phyloP scores from a whole-genome alignment of 257 asterid genomes.

The Anisodus acutangulus region DNA sequence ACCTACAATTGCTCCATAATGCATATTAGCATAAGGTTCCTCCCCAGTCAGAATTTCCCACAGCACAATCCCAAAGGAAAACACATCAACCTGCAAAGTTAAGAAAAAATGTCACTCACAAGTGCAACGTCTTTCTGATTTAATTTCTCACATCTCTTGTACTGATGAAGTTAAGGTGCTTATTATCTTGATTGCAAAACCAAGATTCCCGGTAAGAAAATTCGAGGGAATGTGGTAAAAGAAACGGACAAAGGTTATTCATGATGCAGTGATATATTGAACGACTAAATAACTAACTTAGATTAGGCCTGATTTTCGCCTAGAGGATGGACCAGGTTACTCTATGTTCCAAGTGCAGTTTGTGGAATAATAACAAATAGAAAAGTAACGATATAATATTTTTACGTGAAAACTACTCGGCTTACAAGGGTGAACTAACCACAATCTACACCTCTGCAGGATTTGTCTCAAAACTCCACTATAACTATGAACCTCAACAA shows the following conservation, averaged over 20 bases:
- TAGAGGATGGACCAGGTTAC: too few relatives aligned
- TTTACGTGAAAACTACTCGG: too few relatives aligned
- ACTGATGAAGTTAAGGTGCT: neutral
- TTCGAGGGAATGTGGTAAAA: neutral
- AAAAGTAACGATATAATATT: too few relatives aligned
- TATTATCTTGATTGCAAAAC: neutral
- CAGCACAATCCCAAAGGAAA: conserved; percentile 90
- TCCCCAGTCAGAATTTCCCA: conserved; percentile 98
- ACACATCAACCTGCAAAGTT: conserved; percentile 79
- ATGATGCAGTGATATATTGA: too few relatives aligned
- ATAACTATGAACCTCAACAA: too few relatives aligned
- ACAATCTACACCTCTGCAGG: too few relatives aligned
- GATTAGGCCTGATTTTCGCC: too few relatives aligned
- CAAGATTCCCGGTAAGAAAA: neutral
- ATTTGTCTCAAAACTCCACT: too few relatives aligned
- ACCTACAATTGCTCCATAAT: conserved; percentile 97
- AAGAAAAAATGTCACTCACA: neutral
- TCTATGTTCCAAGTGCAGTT: too few relatives aligned
- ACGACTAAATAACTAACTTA: too few relatives aligned
- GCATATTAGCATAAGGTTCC: conserved; percentile 97
- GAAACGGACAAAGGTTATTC: neutral
- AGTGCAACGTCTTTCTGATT: neutral
- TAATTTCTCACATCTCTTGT: conserved; percentile 19
- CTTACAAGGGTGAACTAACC: too few relatives aligned
- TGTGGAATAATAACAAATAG: too few relatives aligned